Evolutionary conservation across 2,329 filamentous ascomycete species (phyloP).

Genomic region (Amauroascus niger): DNA sequence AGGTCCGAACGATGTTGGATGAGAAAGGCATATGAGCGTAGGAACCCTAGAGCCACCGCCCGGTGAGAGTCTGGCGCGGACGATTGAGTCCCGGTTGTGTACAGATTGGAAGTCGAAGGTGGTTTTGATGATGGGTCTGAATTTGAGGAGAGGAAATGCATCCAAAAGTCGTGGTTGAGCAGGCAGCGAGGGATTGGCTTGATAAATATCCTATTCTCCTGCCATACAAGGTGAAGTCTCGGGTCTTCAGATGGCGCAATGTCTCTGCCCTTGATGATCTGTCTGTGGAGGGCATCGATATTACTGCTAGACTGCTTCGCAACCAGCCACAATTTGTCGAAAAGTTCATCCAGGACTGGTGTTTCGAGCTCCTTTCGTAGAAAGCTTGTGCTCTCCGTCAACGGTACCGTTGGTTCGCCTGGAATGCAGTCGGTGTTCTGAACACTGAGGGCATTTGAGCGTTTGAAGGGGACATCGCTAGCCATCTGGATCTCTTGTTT

Average conservation of each 20-base stretch:
- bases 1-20: background rate
- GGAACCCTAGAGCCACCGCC: conserved; percentile 1
- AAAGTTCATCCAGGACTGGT: background rate
- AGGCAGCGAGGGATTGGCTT: background rate
- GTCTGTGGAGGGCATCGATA: background rate
- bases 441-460: too few relatives aligned
- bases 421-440: too few relatives aligned
- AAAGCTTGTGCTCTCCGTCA: too few relatives aligned
- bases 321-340: background rate
- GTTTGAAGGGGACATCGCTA: too few relatives aligned
- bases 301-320: background rate
- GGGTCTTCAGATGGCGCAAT: background rate
- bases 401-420: too few relatives aligned
- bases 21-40: background rate
- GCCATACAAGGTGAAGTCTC: background rate
- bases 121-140: too few relatives aligned
- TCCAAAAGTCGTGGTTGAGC: background rate
- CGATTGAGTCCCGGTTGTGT: too few relatives aligned
- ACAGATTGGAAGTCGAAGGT: too few relatives aligned
- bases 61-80: too few relatives aligned
- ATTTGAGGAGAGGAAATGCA: too few relatives aligned
- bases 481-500: too few relatives aligned
- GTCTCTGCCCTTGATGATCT: background rate
- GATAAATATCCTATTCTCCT: background rate
- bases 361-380: background rate